A percentile compares a stretch with the other conserved stretches of the same genome.
Conservation (phyloP, 345 rosid genomes). For the Citrus cavaleriei region DNA sequence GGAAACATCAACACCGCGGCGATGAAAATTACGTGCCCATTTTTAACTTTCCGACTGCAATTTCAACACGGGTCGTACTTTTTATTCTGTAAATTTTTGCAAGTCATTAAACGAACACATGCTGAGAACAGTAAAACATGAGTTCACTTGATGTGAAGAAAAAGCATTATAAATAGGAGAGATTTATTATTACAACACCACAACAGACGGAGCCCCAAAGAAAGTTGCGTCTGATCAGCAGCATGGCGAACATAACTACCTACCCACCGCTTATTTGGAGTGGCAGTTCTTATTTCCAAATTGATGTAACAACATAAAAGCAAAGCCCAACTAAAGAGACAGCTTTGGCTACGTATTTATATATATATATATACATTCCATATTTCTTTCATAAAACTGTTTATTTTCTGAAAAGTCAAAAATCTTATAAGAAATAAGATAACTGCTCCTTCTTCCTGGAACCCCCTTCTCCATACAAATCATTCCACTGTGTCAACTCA, state of each 20-base stretch:
- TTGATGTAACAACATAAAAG: not conserved
- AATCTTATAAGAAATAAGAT: constrained; percentile 64
- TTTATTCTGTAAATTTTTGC: too few species aligned
- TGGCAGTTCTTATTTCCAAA: not conserved
- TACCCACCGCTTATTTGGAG: too few species aligned
- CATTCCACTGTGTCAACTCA: constrained; percentile 90
- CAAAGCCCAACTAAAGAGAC: not conserved
- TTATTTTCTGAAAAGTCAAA: not conserved
- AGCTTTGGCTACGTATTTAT: not conserved
- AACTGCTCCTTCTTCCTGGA: constrained; percentile 86
- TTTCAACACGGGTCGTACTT: too few species aligned
- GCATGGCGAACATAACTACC: not conserved
- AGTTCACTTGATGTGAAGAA: too few species aligned
- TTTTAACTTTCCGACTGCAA: too few species aligned
- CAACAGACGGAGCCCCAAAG: not conserved
- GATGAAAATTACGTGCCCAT: too few species aligned
- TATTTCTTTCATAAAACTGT: not conserved
- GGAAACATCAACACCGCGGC: too few species aligned
- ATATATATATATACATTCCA: too few species aligned
- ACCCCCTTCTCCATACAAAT: constrained; percentile 88
- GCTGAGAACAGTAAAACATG: too few species aligned
- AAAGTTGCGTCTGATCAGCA: not conserved
- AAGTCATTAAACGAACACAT: too few species aligned
- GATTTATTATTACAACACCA: not conserved
- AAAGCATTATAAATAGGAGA: too few species aligned